These are phyloP conservation scores for Ceratocystis cubensis DNA, from an alignment of 2,329 filamentous ascomycete genomes.

Conservation along the genomic window DNA sequence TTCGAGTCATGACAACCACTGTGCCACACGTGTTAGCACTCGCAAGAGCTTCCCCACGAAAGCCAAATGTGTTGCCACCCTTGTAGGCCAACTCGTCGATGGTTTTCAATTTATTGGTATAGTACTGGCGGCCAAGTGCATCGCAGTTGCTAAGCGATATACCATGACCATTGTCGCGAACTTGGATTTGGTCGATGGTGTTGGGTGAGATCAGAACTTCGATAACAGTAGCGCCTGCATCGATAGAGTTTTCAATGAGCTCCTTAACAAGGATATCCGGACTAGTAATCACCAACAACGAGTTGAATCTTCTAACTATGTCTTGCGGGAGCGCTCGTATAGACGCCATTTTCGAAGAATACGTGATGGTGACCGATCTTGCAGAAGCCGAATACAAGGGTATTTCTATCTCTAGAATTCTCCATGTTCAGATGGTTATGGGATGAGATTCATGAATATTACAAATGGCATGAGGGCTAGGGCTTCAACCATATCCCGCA, in stretches of 20 bases:
- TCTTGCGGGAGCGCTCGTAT: conserved; percentile 33
- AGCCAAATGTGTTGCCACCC: conserved; percentile 53
- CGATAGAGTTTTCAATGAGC: conserved; percentile 64
- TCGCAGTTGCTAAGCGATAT: conserved; percentile 51
- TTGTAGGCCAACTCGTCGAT: conserved; percentile 48
- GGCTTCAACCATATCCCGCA: conserved; percentile 8
- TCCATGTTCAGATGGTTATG: conserved; percentile 4
- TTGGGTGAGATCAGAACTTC: conserved; percentile 53
- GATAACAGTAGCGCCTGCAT: conserved; percentile 54
- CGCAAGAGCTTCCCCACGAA: conserved; percentile 62
- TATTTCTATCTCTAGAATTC: background rate
- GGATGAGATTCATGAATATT: background rate
- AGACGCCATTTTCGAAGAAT: conserved; percentile 30
- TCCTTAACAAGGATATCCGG: conserved; percentile 58
- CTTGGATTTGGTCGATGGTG: conserved; percentile 55
- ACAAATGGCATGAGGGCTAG: conserved; percentile 9
- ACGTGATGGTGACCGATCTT: background rate
- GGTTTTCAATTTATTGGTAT: conserved; percentile 61
- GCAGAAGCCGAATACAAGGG: background rate
- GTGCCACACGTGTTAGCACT: conserved; percentile 48
- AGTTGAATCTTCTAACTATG: conserved; percentile 45
- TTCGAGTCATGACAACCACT: conserved; percentile 51
- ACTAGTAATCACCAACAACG: conserved; percentile 47
- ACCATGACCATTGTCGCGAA: conserved; percentile 62
- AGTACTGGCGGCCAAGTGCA: conserved; percentile 49